Conservation (phyloP, 306 rosid species). For the Spatholobus suberectus region DNA sequence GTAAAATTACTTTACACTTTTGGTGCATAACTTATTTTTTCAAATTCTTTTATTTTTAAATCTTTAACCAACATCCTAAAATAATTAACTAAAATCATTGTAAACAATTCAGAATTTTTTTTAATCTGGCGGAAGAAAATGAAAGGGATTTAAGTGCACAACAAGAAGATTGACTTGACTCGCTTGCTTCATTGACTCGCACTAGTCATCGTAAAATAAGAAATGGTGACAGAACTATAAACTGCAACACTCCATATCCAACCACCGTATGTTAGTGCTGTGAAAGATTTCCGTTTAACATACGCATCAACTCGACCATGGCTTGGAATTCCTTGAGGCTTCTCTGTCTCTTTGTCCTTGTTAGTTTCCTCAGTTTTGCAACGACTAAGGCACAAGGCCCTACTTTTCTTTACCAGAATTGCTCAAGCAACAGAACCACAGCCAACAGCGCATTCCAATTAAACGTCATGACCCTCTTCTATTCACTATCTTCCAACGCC, state of each 20-base stretch:
- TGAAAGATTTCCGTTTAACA: not conserved
- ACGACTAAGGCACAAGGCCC: slow-evolving; percentile 3
- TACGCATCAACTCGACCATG: not conserved
- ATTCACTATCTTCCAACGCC: slow-evolving; percentile 40
- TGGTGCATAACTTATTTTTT: no score
- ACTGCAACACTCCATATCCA: not conserved
- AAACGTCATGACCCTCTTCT: slow-evolving; percentile 42
- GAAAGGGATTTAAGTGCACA: not conserved
- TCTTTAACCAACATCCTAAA: no score
- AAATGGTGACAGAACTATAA: not conserved
- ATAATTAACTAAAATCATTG: no score
- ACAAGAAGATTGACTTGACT: not conserved
- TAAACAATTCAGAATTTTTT: no score
- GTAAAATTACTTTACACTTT: no score
- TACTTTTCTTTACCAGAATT: not conserved
- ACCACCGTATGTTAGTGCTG: not conserved
- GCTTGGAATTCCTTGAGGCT: not conserved
- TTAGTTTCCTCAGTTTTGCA: not conserved
- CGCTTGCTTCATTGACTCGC: not conserved
- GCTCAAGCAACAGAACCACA: slow-evolving; percentile 6
- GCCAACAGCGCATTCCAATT: slow-evolving; percentile 46
- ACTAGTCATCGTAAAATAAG: not conserved
- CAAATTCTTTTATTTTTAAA: no score
- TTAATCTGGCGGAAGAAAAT: not conserved
- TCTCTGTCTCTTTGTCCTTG: not conserved